Percentiles rank a stretch among this genome's conserved stretches.
phyloP scores from a whole-genome alignment of 129 eudicot species.

The Artemisia tridentata region DNA sequence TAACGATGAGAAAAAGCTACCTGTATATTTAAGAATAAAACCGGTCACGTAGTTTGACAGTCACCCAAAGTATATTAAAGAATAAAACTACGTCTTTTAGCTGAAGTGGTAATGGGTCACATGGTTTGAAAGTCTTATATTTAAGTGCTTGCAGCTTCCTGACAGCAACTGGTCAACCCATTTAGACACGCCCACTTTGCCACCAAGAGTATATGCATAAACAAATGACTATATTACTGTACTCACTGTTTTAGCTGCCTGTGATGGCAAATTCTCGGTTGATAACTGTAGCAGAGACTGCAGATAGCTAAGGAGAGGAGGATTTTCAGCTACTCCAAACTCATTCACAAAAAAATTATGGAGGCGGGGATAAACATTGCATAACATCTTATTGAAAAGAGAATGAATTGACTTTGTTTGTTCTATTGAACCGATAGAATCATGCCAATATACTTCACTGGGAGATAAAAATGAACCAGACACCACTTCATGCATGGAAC shows the following conservation, averaged over 20 bases:
- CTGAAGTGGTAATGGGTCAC: too few relatives aligned
- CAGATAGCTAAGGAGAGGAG: slow-evolving; percentile 51
- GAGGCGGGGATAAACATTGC: slow-evolving; percentile 53
- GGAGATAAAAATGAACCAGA: slow-evolving; percentile 35
- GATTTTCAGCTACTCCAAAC: slow-evolving; percentile 65
- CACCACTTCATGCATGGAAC: too few relatives aligned
- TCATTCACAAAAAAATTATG: slow-evolving; percentile 64
- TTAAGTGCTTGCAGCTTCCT: too few relatives aligned
- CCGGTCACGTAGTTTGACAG: too few relatives aligned
- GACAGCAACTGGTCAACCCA: too few relatives aligned
- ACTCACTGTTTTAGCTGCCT: slow-evolving; percentile 56
- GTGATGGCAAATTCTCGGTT: slow-evolving; percentile 39
- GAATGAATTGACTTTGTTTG: slow-evolving; percentile 26
- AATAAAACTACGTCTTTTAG: too few relatives aligned
- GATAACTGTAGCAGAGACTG: slow-evolving; percentile 63
- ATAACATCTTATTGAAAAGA: slow-evolving; percentile 36
- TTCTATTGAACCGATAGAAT: slow-evolving; percentile 47
- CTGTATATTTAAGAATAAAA: neutral
- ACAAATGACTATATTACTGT: neutral
- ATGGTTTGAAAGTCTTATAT: too few relatives aligned
- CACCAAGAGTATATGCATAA: too few relatives aligned
- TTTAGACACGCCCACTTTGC: too few relatives aligned
- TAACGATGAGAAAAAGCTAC: neutral
- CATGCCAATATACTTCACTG: slow-evolving; percentile 66
- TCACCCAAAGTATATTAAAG: too few relatives aligned